Conservation (phyloP, 1,284 basidiomycete species). For the Malassezia dermatis region DNA sequence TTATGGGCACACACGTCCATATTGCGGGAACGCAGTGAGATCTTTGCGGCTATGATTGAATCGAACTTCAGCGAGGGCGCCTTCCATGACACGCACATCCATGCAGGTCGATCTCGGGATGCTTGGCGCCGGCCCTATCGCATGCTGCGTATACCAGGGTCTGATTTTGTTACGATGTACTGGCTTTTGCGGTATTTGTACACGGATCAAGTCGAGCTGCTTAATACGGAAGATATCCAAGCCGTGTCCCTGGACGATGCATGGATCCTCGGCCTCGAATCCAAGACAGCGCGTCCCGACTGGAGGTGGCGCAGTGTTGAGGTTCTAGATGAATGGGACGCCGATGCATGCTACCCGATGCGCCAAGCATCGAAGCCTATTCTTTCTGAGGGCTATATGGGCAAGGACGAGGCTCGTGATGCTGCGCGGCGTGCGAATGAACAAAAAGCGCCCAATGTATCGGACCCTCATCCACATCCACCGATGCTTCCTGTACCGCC, state of each 20-base stretch:
- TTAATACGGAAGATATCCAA: constrained; percentile 32
- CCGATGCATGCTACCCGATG: neutral
- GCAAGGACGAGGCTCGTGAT: neutral
- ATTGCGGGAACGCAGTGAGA: constrained; percentile 56
- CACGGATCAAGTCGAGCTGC: constrained; percentile 54
- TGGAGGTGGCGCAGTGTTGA: constrained; percentile 14
- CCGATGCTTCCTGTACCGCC: constrained; percentile 52
- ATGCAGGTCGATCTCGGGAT: neutral
- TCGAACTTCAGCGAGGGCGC: constrained; percentile 53
- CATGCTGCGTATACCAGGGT: constrained; percentile 66
- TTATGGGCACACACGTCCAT: constrained; percentile 64
- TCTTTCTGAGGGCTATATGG: constrained; percentile 8
- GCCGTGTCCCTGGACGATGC: constrained; percentile 30
- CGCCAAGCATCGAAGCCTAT: neutral
- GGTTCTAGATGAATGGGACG: constrained; percentile 3
- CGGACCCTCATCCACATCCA: constrained; percentile 67
- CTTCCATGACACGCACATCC: neutral
- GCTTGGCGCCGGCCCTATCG: constrained; percentile 17
- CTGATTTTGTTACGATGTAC: constrained; percentile 69
- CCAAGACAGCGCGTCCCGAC: neutral
- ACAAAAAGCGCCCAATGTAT: neutral
- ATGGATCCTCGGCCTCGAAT: constrained; percentile 24
- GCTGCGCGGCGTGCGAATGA: neutral
- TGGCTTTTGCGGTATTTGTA: constrained; percentile 74
- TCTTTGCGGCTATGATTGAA: constrained; percentile 67